Evolutionary conservation across 192 early-diverging fungal species (phyloP).

Genomic region (Piromyces sp.): DNA sequence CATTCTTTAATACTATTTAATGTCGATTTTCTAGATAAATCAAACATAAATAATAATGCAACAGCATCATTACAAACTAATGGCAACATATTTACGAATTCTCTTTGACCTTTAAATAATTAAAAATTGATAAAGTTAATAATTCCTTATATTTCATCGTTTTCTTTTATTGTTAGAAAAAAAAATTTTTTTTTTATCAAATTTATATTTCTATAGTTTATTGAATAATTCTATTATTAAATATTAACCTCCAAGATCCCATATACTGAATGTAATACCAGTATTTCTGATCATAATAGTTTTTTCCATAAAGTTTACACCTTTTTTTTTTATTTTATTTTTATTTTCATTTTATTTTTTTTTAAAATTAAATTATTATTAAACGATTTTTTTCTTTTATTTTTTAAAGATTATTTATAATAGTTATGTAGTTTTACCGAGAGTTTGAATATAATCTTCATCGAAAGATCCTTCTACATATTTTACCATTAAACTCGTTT

Average conservation of each 20-base stretch:
- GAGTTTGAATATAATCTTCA: constrained; percentile 85
- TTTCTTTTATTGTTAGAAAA: too few relatives aligned
- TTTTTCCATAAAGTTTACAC: constrained; percentile 95
- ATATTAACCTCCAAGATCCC: constrained; percentile 78
- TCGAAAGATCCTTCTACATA: constrained; percentile 92
- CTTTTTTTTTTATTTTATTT: constrained; percentile 10
- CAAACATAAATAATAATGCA: constrained; percentile 92
- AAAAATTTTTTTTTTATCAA: too few relatives aligned
- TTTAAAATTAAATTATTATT: too few relatives aligned
- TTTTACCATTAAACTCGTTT: constrained; percentile 92
- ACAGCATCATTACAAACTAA: constrained; percentile 92
- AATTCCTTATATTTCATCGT: too few relatives aligned
- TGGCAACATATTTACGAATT: constrained; percentile 94
- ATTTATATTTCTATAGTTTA: neutral
- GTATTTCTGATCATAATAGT: constrained; percentile 75
- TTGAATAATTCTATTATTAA: neutral
- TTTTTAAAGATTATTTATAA: too few relatives aligned
- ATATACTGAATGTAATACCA: constrained; percentile 90
- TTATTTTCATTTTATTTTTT: neutral
- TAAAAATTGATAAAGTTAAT: constrained; percentile 1
- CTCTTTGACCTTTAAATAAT: constrained; percentile 48
- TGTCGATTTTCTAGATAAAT: constrained; percentile 75
- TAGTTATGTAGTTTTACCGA: too few relatives aligned
- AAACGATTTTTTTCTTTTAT: too few relatives aligned
- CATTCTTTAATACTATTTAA: constrained; percentile 88